phyloP scores from a whole-genome alignment of 305 asterid genomes.

The Lippia alba region DNA sequence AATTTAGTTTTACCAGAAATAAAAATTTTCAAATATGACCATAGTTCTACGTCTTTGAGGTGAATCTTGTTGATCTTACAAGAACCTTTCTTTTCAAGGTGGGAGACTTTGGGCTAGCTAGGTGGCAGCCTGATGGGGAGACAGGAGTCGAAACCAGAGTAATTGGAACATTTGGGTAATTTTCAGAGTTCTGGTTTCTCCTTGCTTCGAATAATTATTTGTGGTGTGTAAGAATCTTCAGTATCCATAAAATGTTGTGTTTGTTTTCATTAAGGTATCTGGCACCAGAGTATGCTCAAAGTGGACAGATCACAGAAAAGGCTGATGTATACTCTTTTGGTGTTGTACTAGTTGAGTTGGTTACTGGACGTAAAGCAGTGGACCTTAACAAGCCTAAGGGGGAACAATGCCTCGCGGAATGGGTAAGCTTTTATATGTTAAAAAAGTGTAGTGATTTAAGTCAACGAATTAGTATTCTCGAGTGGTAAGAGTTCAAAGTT shows the following conservation, averaged over 20 bases:
- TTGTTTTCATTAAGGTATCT: slow-evolving; percentile 59
- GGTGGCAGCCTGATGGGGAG: slow-evolving; percentile 99
- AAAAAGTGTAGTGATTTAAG: background rate
- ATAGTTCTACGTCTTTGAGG: background rate
- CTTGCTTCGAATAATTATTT: background rate
- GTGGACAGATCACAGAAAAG: slow-evolving; percentile 97
- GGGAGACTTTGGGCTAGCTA: slow-evolving; percentile 95
- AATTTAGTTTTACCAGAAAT: too few species aligned
- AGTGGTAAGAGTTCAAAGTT: background rate
- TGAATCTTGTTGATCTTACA: slow-evolving; percentile 16
- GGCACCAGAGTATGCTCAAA: slow-evolving; percentile 99
- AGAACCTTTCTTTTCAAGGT: slow-evolving; percentile 53
- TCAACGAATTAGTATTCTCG: background rate
- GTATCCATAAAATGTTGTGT: slow-evolving; percentile 1
- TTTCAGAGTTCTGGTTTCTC: background rate
- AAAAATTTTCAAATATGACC: background rate
- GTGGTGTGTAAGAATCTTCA: background rate
- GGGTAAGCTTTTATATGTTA: slow-evolving; percentile 56
- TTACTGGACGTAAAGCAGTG: slow-evolving; percentile 95
- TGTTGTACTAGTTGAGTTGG: slow-evolving; percentile 93
- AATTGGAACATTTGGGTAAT: slow-evolving; percentile 93
- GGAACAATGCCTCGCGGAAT: slow-evolving; percentile 97
- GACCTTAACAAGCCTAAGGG: slow-evolving; percentile 96
- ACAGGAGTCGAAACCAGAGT: slow-evolving; percentile 93
- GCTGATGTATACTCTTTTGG: slow-evolving; percentile 98